Conservation (phyloP, 768 basidiomycete species). For the Auricularia auricula-judae region DNA sequence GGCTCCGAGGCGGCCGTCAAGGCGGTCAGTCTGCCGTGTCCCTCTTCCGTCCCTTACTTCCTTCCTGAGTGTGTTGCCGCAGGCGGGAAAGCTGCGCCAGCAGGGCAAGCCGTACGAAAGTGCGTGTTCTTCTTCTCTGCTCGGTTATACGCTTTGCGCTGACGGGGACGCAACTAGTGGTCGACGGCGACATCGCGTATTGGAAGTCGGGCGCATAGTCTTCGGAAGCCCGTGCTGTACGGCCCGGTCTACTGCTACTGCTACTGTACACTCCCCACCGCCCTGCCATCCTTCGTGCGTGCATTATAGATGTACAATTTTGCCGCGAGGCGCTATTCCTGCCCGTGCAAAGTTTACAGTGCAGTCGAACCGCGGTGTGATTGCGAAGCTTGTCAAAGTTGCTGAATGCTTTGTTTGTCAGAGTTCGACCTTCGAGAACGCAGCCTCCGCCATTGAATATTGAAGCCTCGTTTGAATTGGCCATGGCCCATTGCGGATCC, state of each 20-base stretch:
- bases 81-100: slow-evolving; percentile 80
- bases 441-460: too few species aligned
- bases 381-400: too few species aligned
- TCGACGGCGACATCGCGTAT: slow-evolving; percentile 84
- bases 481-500: too few species aligned
- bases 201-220: slow-evolving; percentile 66
- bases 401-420: not conserved
- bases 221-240: not conserved
- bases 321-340: too few species aligned
- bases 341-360: too few species aligned
- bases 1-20: slow-evolving; percentile 88
- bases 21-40: slow-evolving; percentile 34
- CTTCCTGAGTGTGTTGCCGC: not conserved
- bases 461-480: too few species aligned
- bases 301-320: too few species aligned
- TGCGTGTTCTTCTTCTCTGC: slow-evolving; percentile 26
- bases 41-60: not conserved
- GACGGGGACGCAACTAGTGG: slow-evolving; percentile 35
- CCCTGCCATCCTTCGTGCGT: too few species aligned
- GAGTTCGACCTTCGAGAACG: not conserved
- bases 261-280: too few species aligned
- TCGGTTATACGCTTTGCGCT: not conserved
- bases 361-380: too few species aligned
- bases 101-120: slow-evolving; percentile 97
- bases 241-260: too few species aligned